Conservation (phyloP, 257 asterid genomes). For the Solanum chaucha region DNA sequence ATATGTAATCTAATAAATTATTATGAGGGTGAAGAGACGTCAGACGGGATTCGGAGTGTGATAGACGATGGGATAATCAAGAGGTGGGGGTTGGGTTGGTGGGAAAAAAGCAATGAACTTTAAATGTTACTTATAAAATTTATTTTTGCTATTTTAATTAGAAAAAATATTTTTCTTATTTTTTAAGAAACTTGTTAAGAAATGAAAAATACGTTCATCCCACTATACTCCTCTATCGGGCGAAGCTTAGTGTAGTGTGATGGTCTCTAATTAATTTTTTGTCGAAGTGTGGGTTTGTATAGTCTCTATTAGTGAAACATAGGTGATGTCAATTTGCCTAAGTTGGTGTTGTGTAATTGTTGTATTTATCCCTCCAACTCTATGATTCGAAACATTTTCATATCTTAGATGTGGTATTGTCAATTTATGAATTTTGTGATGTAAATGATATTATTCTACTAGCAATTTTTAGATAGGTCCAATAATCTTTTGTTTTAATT, state of each 20-base stretch:
- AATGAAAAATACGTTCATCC: not conserved
- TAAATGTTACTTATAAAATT: not conserved
- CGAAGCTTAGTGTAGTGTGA: not conserved
- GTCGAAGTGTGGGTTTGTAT: not conserved
- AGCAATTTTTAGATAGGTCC: not conserved
- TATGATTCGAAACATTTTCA: not conserved
- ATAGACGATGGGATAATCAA: not conserved
- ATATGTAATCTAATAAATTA: too few relatives aligned
- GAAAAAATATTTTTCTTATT: too few relatives aligned
- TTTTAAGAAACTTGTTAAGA: too few relatives aligned
- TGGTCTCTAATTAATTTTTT: not conserved
- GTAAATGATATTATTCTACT: not conserved
- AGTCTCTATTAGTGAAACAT: not conserved
- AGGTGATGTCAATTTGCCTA: not conserved
- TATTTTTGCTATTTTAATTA: too few relatives aligned
- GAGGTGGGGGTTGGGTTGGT: not conserved
- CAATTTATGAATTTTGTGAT: not conserved
- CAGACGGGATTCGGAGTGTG: not conserved
- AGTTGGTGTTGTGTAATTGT: not conserved
- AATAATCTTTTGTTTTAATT: not conserved
- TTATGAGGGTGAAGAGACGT: not conserved
- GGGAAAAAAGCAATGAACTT: not conserved
- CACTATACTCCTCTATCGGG: accelerated
- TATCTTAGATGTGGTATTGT: not conserved
- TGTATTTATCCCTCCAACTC: not conserved